Evolutionary conservation across 495 filamentous ascomycete genomes (phyloP).

Genomic region (Hyaloscypha variabilis): DNA sequence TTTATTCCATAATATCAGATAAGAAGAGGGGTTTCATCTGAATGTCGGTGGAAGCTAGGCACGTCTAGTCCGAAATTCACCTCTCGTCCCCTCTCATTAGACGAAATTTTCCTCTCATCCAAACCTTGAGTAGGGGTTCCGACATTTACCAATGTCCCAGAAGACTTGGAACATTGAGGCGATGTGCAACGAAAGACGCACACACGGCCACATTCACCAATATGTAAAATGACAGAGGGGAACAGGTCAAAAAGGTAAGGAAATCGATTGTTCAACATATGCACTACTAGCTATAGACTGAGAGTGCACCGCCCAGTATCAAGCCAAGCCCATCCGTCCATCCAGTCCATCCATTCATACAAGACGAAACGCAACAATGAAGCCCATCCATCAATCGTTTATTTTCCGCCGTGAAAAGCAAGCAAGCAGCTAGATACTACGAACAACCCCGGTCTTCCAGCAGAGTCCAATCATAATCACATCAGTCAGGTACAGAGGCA

Average conservation of each 20-base stretch:
- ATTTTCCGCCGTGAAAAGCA: constrained; percentile 10
- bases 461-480: constrained; percentile 8
- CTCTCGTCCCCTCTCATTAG: no score
- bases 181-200: no score
- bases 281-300: background rate
- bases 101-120: no score
- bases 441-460: background rate
- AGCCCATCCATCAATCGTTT: background rate
- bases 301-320: background rate
- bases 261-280: background rate
- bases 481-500: background rate
- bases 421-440: background rate
- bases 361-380: background rate
- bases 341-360: background rate
- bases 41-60: no score
- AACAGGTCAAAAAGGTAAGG: background rate
- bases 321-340: background rate
- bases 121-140: no score
- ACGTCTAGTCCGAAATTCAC: no score
- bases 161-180: no score
- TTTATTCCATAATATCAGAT: no score
- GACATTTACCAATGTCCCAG: no score
- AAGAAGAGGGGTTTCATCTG: no score
- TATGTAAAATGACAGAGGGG: background rate
- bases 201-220: no score